These are phyloP conservation scores for Didymella sp. DNA, from an alignment of 2,329 filamentous ascomycete genomes.

Conservation along the genomic window DNA sequence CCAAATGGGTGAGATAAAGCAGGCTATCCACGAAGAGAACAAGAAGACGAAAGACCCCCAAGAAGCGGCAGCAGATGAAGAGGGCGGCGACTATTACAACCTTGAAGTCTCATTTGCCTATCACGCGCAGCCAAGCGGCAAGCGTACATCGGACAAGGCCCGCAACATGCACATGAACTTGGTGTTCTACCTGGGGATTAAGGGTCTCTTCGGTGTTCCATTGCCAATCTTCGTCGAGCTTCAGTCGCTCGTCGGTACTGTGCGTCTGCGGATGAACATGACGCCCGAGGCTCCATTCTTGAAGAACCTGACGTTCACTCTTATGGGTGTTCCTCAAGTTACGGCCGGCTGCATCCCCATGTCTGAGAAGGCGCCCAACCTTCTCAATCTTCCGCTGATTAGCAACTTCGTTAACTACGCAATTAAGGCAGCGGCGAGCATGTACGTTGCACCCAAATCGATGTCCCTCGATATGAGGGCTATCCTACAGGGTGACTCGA, in stretches of 20 bases:
- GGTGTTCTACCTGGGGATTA: conserved; percentile 90
- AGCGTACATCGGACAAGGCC: conserved; percentile 78
- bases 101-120: conserved; percentile 90
- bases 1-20: conserved; percentile 81
- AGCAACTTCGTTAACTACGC: conserved; percentile 98
- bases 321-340: conserved; percentile 93
- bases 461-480: conserved; percentile 91
- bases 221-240: conserved; percentile 89
- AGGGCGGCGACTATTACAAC: conserved; percentile 92
- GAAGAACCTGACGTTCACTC: conserved; percentile 88
- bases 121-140: conserved; percentile 78
- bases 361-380: conserved; percentile 87
- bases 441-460: conserved; percentile 94
- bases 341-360: conserved; percentile 90
- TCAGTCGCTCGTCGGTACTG: conserved; percentile 87
- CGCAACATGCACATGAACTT: conserved; percentile 97
- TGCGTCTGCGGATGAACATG: conserved; percentile 81
- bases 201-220: conserved; percentile 86
- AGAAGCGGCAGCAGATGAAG: conserved; percentile 85
- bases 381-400: conserved; percentile 89
- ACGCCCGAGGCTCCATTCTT: conserved; percentile 90
- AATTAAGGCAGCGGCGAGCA: conserved; percentile 79
- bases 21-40: conserved; percentile 79
- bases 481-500: conserved; percentile 88
- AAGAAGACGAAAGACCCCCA: conserved; percentile 83